These are phyloP conservation scores for Saccharomycopsis vini DNA, from an alignment of 805 yeast species.

Conservation along the genomic window DNA sequence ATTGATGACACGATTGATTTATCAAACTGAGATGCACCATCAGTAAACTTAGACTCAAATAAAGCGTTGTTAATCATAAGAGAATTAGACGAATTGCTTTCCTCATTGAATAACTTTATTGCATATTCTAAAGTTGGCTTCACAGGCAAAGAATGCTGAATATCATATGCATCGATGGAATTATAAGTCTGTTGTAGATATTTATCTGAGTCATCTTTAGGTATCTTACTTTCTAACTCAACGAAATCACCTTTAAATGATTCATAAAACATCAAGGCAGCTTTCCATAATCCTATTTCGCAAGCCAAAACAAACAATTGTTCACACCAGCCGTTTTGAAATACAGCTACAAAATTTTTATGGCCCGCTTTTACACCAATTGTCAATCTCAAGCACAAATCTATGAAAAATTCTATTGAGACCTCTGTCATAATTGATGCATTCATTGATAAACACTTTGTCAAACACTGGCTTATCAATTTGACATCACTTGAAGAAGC, in stretches of 20 bases:
- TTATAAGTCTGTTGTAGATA: conserved; percentile 34
- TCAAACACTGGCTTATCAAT: conserved; percentile 23
- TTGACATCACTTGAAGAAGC: conserved; percentile 1
- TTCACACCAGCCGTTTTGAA: conserved; percentile 25
- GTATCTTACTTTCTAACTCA: not conserved
- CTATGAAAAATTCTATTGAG: conserved; percentile 23
- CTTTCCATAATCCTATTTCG: conserved; percentile 28
- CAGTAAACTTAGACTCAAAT: conserved; percentile 42
- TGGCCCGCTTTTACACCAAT: conserved; percentile 28
- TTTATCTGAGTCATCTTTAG: not conserved
- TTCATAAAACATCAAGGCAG: conserved; percentile 42
- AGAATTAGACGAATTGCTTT: conserved; percentile 30
- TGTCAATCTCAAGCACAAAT: conserved; percentile 30
- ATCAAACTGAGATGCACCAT: not conserved
- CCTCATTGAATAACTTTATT: conserved; percentile 30
- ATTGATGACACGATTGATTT: conserved; percentile 30
- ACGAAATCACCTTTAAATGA: conserved; percentile 26
- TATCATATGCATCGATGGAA: conserved; percentile 52
- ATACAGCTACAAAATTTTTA: conserved; percentile 26
- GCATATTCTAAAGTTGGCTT: conserved; percentile 47
- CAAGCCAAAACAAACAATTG: conserved; percentile 28
- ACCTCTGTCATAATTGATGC: conserved; percentile 10
- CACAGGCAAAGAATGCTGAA: conserved; percentile 56
- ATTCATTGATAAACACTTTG: conserved; percentile 12
- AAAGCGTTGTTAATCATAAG: conserved; percentile 49